Conservation (phyloP, 2,329 filamentous ascomycete species). For the Colletotrichum magnum region DNA sequence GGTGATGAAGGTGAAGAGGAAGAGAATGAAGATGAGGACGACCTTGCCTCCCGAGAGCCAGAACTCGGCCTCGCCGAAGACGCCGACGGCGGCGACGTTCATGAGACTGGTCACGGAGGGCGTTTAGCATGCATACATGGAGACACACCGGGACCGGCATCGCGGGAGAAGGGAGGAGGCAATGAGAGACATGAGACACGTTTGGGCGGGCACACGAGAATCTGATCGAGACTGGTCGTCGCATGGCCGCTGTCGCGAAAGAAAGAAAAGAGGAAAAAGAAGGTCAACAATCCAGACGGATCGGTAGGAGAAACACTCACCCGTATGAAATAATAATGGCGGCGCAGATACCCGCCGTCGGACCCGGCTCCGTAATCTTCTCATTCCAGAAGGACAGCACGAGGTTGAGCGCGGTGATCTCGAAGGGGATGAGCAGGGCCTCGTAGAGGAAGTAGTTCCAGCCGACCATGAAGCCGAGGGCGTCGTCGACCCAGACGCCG, state of each 20-base stretch:
- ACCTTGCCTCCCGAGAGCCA: conserved; percentile 70
- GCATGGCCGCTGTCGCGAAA: conserved; percentile 11
- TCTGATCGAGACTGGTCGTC: conserved; percentile 18
- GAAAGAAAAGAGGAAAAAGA: conserved; percentile 1
- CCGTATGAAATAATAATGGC: conserved; percentile 41
- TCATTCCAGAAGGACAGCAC: conserved; percentile 46
- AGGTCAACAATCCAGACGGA: conserved; percentile 24
- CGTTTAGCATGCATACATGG: conserved; percentile 39
- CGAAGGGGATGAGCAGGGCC: conserved; percentile 55
- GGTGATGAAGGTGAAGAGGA: conserved; percentile 69
- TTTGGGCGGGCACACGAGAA: conserved; percentile 20
- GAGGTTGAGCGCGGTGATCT: conserved; percentile 44
- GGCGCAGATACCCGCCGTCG: conserved; percentile 44
- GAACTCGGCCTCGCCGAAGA: conserved; percentile 71
- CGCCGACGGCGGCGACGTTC: conserved; percentile 40
- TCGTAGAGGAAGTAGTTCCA: conserved; percentile 74
- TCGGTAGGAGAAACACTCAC: conserved; percentile 19
- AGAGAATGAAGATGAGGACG: conserved; percentile 71
- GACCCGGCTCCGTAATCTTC: conserved; percentile 35
- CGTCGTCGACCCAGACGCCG: conserved; percentile 66
- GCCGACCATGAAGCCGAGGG: conserved; percentile 67
- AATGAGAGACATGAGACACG: neutral
- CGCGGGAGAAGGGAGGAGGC: neutral
- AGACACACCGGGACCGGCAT: neutral
- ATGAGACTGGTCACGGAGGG: conserved; percentile 38